Evolutionary conservation across 805 yeast genomes (phyloP).

Genomic region (Ogataea angusta): DNA sequence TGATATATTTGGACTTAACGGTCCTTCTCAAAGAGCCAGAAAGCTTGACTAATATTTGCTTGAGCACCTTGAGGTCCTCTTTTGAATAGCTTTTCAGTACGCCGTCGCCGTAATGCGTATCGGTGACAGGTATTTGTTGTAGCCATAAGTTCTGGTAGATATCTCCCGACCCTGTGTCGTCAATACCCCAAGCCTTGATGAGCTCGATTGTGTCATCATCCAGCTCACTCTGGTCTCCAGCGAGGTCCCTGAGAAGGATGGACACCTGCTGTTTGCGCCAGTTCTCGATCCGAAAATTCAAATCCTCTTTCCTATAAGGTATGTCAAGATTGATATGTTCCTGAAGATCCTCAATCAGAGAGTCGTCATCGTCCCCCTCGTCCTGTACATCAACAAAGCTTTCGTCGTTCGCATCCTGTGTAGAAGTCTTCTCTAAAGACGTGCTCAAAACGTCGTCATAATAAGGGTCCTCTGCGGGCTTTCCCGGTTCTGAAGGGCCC

Average conservation of each 20-base stretch:
- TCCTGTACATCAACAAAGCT: conserved; percentile 20
- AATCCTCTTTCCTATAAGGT: conserved; percentile 22
- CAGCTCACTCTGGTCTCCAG: conserved; percentile 7
- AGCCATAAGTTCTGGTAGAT: conserved; percentile 1
- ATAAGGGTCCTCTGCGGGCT: conserved; percentile 12
- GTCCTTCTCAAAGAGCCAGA: conserved; percentile 18
- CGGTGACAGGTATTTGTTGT: neutral
- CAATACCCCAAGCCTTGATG: conserved; percentile 33
- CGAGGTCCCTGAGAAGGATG: conserved; percentile 21
- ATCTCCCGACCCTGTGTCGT: conserved; percentile 13
- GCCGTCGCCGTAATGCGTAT: conserved; percentile 24
- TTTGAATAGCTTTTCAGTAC: conserved; percentile 18
- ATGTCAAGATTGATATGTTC: conserved; percentile 19
- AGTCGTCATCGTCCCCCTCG: conserved; percentile 28
- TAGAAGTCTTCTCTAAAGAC: conserved; percentile 15
- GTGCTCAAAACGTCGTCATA: conserved; percentile 28
- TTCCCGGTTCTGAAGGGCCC: conserved; percentile 13
- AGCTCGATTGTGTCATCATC: conserved; percentile 25
- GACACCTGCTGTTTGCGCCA: conserved; percentile 32
- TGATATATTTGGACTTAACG: conserved; percentile 2
- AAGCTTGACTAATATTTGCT: conserved; percentile 18
- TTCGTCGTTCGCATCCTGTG: conserved; percentile 12
- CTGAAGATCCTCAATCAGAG: conserved; percentile 27
- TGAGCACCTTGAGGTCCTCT: conserved; percentile 23
- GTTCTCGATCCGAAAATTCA: conserved; percentile 28